Percentiles rank a stretch among this genome's conserved stretches.
Evolutionary conservation across 345 rosid species (phyloP).

Genomic region (Sisymbrium irio): DNA sequence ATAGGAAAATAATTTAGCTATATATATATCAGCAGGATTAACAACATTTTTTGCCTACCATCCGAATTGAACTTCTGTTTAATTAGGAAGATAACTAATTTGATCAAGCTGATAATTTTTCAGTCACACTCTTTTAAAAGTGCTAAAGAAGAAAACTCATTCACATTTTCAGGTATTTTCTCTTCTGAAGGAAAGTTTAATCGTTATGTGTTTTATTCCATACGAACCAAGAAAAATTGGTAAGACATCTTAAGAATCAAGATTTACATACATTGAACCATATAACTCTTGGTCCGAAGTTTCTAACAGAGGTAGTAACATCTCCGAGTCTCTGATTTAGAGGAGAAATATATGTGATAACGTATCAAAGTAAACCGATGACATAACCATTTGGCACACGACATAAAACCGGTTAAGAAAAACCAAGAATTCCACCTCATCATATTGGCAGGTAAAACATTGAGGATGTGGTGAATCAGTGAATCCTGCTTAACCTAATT

Average conservation of each 20-base stretch:
- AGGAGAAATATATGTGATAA: neutral
- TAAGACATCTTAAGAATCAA: neutral
- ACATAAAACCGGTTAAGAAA: slow-evolving; percentile 1
- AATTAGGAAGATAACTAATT: neutral
- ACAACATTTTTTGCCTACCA: neutral
- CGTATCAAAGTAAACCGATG: slow-evolving; percentile 19
- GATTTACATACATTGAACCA: slow-evolving; percentile 2
- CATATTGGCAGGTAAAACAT: neutral
- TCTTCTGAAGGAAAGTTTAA: neutral
- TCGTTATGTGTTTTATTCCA: neutral
- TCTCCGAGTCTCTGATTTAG: neutral
- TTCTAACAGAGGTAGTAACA: neutral
- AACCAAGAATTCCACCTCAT: neutral
- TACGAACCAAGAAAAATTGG: neutral
- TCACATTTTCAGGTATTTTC: neutral
- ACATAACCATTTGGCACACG: slow-evolving; percentile 14
- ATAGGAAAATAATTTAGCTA: neutral
- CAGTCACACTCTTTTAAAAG: neutral
- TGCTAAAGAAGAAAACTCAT: neutral
- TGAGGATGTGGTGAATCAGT: neutral
- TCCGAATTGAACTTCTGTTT: neutral
- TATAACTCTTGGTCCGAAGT: slow-evolving; percentile 4
- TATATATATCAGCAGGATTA: neutral
- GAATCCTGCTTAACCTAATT: slow-evolving; percentile 15
- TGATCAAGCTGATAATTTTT: neutral